These are phyloP conservation scores for Colletotrichum tofieldiae DNA, from an alignment of 2,329 filamentous ascomycete species.

Conservation along the genomic window DNA sequence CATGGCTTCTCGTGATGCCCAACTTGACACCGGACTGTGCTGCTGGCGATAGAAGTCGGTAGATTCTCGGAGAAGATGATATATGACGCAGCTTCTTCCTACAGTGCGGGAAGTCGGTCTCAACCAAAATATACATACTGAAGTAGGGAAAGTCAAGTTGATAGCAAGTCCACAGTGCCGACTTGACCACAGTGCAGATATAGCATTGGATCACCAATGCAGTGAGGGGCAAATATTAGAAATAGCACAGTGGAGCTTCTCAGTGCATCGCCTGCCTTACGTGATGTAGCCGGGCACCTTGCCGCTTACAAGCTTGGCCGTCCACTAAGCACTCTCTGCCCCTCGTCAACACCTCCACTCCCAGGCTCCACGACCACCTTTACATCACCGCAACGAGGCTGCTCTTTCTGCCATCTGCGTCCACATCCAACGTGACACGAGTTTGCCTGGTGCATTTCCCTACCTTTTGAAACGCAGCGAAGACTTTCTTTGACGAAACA, in stretches of 20 bases:
- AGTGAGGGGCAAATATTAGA: conserved; percentile 29
- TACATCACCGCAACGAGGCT: conserved; percentile 41
- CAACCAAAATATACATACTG: neutral
- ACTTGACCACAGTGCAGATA: too few species aligned
- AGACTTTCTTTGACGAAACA: conserved; percentile 42
- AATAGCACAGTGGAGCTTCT: conserved; percentile 22
- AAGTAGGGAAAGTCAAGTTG: rapidly evolving
- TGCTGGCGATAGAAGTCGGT: conserved; percentile 30
- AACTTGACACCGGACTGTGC: neutral
- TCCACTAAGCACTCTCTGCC: conserved; percentile 30
- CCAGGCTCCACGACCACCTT: conserved; percentile 32
- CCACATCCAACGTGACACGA: conserved; percentile 28
- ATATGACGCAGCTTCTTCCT: neutral
- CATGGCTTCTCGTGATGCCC: neutral
- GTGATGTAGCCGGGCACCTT: conserved; percentile 18
- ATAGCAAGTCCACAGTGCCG: neutral
- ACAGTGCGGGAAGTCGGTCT: neutral
- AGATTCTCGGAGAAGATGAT: conserved; percentile 37
- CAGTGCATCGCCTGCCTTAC: conserved; percentile 17
- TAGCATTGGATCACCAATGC: neutral
- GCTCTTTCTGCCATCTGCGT: conserved; percentile 25
- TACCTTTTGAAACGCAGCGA: conserved; percentile 41
- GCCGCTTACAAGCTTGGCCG: conserved; percentile 3
- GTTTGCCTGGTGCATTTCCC: conserved; percentile 36
- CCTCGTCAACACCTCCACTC: conserved; percentile 35